phyloP scores from a whole-genome alignment of 305 asterid genomes.

The Rubia tinctorum region DNA sequence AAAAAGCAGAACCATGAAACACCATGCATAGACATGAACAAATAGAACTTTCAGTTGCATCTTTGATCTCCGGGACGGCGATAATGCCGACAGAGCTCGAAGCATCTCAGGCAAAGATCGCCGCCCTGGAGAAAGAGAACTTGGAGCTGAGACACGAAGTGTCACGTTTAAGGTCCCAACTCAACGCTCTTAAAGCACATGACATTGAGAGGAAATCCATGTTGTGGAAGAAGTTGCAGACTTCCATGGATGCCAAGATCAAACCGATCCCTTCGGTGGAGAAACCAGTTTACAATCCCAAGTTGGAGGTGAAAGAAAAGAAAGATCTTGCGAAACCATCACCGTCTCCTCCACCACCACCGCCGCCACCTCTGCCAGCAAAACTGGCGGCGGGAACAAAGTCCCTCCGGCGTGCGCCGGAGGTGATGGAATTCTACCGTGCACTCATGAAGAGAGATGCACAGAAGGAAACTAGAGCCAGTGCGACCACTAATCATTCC shows the following conservation, averaged over 20 bases:
- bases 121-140: constrained; percentile 29
- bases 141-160: constrained; percentile 28
- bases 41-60: not conserved
- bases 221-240: constrained; percentile 33
- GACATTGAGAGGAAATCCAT: constrained; percentile 29
- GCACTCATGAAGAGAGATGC: constrained; percentile 35
- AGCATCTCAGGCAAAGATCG: constrained; percentile 22
- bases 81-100: constrained; percentile 25
- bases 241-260: constrained; percentile 23
- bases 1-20: not conserved
- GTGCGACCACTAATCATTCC: constrained; percentile 5
- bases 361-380: constrained; percentile 29
- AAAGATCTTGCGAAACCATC: constrained; percentile 2
- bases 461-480: constrained; percentile 24
- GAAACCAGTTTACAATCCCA: not conserved
- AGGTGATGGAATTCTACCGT: constrained; percentile 37
- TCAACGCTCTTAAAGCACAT: constrained; percentile 24
- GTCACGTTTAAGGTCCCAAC: constrained; percentile 26
- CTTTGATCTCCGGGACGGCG: constrained; percentile 14
- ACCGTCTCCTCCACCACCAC: constrained; percentile 30
- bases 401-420: constrained; percentile 29
- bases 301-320: not conserved
- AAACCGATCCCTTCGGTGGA: constrained; percentile 11
- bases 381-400: constrained; percentile 17
- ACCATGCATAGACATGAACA: constrained; percentile 3